Percentiles rank a stretch among this genome's conserved stretches.
These are phyloP conservation scores for Trichoderma endophyticum DNA, from an alignment of 2,329 filamentous ascomycete genomes.

Conservation along the genomic window DNA sequence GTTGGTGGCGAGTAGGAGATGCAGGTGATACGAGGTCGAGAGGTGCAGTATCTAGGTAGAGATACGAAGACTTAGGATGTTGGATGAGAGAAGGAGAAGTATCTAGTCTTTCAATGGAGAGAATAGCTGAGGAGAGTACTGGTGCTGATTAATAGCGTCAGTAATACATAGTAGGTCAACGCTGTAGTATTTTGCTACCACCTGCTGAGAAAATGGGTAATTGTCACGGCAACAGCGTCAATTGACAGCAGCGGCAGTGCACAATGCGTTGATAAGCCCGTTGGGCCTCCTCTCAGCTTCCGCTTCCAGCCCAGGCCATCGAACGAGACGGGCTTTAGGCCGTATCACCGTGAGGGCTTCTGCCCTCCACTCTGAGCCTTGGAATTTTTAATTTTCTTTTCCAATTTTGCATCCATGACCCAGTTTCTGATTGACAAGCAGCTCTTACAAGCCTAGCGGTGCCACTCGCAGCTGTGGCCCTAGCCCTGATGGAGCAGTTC, in stretches of 20 bases:
- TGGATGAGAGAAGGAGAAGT: background rate
- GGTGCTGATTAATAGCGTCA: background rate
- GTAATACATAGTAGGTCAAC: background rate
- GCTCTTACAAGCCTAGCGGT: background rate
- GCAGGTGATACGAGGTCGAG: background rate
- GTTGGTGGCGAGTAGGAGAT: background rate
- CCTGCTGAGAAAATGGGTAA: background rate
- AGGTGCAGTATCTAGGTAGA: background rate
- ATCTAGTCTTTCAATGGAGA: background rate
- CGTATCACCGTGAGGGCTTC: slow-evolving; percentile 17
- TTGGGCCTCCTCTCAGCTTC: slow-evolving; percentile 1
- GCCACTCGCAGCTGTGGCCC: background rate
- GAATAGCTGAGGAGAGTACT: background rate
- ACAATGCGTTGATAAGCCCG: background rate
- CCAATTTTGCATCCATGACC: background rate
- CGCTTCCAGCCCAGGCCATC: slow-evolving; percentile 9
- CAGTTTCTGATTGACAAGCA: background rate
- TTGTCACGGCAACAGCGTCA: background rate
- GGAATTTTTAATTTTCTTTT: background rate
- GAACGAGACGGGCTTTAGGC: slow-evolving; percentile 8
- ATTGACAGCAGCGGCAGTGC: background rate
- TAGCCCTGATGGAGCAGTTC: slow-evolving; percentile 6
- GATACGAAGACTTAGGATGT: background rate
- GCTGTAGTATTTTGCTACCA: background rate
- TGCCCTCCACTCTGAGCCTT: slow-evolving; percentile 13